Base-by-base conservation (phyloP, 805 yeast genomes). In the Starmera caribaea region DNA sequence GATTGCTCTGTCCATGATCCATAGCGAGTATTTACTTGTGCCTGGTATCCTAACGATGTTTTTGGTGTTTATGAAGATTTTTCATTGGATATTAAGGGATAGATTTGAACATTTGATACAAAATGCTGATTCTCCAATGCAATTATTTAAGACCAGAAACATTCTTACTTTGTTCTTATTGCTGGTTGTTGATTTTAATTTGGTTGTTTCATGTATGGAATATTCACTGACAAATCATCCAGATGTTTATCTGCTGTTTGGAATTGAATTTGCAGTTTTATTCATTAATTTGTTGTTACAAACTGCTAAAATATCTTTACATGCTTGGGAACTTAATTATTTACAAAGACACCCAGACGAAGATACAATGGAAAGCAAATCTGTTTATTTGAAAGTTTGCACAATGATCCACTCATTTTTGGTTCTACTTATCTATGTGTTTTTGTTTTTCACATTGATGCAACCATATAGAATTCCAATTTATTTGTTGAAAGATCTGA, bases 261-360 rank as follows among this genome's bases (percentile, higher is more conserved):
- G 88, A 1, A 79, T 85, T 55, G 92, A 85, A 51, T 80, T 81
- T 52, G 79, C 82, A 3, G 63, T 85, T 42, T 64, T 81, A 43
- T 71, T 74, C 16, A 66, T 81, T 28, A 79, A 76, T 35, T 55
- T 75, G 21, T 48, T 76, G 13, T 62, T 71, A 8, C 61, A 68
- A 37, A 53, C 66, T 12, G 61, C 70, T 30, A 74, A 76, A 50
- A 65, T 68, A 38, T 45, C 60, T 7, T 59, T 82, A 38, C 77
- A 78, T 45, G 51, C 76, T 16, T 66, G 67, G 45, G 96, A 86
- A 47, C 54, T 79, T 34, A 48, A 57, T 12, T 74, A 73, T 50
- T 57, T 80, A 30, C 49, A 54, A 7, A 45, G 38, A 4, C 52
- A 68, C 42, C 70, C 66, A 9, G 80, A 74, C 14, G 94, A 81